Base-by-base conservation (phyloP, 768 basidiomycete genomes). In the Sporobolomyces roseus region DNA sequence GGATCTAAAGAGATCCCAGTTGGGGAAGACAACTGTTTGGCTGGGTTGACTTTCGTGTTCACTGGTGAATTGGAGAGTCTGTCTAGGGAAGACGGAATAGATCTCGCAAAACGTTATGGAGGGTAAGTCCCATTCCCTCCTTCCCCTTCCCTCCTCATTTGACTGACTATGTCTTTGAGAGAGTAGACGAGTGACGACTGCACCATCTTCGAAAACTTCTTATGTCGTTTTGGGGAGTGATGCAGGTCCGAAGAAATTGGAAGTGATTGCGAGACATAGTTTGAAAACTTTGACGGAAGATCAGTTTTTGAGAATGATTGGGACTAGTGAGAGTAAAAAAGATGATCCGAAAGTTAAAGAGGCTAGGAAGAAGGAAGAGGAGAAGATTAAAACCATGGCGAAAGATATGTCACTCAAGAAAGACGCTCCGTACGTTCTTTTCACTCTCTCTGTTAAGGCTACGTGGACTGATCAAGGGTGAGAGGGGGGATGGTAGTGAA, bases 21-120 rank as follows among this genome's bases (percentile, higher is more conserved):
- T 50, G 87, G 87, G 19, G 80, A 81, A 32, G 84, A 84, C 0
- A 83, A 87, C 74, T 91, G 90, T 76, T 82, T 99, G 13, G 84
- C 87, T 0, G 93, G 93, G 0, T 82, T 98, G 29, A 83, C 91
- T 0, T 88, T 99, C 75, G 94, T 99, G 27, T 99, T 99, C 72
- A 98, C 96, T 0, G 96, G 74, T 21, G 94, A 99, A 74, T 79
- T 98, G 52, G 85, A 83, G 53, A 88, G 88, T 66, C 86, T 98
- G 72, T 86, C 90, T 2, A 83, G 96, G 43, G 91, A 97, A 3
- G 93, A 96, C 73, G 88, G 90, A 1, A 77, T 82, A 32, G 92
- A 94, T 74, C 78, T 94, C 9, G 94, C 88, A 0, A 98, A 99
- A 78, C 90, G 93, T 7, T 92, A 86, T 76, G 92, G 92, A 74